Evolutionary conservation across 2,329 filamentous ascomycete species (phyloP), one percentile per base, ranked within the genome.

Genomic region (Clonostachys solani): DNA sequence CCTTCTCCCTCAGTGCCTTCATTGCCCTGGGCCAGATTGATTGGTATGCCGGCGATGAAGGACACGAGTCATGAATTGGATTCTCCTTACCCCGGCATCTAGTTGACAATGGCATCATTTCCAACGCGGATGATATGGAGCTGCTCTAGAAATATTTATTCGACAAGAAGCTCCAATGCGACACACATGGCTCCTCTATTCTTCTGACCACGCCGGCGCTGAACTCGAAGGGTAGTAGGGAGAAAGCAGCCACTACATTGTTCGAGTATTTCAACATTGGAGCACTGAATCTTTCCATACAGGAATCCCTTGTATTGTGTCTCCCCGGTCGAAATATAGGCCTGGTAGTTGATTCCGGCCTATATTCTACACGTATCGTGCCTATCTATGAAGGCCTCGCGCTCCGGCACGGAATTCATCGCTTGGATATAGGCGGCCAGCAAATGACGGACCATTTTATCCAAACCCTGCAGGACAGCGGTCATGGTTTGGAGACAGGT

Each of bases 61-160:
- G 9, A 29, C 8, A 29, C 23, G 23, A 10, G 23, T 29, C 23
- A 29, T 9, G 23, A 9, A 29, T 29, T 29, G 23, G 23, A 29
- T 29, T 29, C 23, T 29, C 8, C 3, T 10, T 9, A 4, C 23
- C 23, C 23, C 23, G 23, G 23, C 7, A 45, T 17, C 94, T 94
- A 71, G 97, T 97, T 73, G 94, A 97, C 84, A 94, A 97, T 86
- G 94, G 94, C 92, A 92, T 97, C 67, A 94, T 99, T 71, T 97
- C 92, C 80, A 96, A 97, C 89, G 97, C 92, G 92, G 92, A 97
- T 74, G 92, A 97, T 77, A 97, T 97, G 92, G 92, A 97, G 84
- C 97, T 97, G 87, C 97, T 97, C 66, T 99, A 94, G 94, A 92
- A 97, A 77, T 92, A 99, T 89, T 97, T 94, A 71, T 99, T 97